Base-by-base conservation (phyloP, 2,329 filamentous ascomycete species). In the Xylaria sp. region DNA sequence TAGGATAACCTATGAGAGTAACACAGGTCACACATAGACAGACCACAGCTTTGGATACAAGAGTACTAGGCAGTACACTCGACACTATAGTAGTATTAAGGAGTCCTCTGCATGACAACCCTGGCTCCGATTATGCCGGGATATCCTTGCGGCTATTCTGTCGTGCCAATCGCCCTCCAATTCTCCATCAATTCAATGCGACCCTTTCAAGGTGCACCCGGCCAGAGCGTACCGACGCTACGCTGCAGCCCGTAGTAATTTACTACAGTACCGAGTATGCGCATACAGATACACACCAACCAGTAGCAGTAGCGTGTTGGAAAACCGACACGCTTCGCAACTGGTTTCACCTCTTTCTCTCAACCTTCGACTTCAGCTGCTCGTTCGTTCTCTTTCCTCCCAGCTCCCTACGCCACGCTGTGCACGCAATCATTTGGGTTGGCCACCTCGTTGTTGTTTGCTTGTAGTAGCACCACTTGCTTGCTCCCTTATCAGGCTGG, bases 341-440 rank as follows among this genome's bases (percentile, higher is more conserved):
- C 57, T 19, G 33, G 51, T 55, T 56, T 61, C 47, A 50, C 35
- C 43, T 46, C n/a, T 23, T n/a, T 35, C 42, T 23, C 28, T 21
- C 28, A 31, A 38, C 53, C 15, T 49, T 49, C 17, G 28, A 55
- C 57, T 40, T 42, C 23, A 42, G 46, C 53, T 57, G 38, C 52
- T 50, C 31, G 12, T 57, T 50, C 31, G 12, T 37, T 43, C 38
- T 38, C 37, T 35, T 57, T 40, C 25, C 45, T 52, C 31, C 4
- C n/a, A 9, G 38, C 12, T n/a, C 19, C 14, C 11, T 23, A 37
- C 50, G 7, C 15, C n/a, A n/a, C 28, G 28, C 28, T 31, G 28
- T 9, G 28, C 28, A 31, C 28, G 28, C 28, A 9, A 31, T 28
- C 12, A 33, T 45, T 54, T 55, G 45, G 51, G 11, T 50, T 38